These are phyloP conservation scores for Typha latifolia DNA, from an alignment of 176 grass and related monocot genomes.

Conservation along the genomic window DNA sequence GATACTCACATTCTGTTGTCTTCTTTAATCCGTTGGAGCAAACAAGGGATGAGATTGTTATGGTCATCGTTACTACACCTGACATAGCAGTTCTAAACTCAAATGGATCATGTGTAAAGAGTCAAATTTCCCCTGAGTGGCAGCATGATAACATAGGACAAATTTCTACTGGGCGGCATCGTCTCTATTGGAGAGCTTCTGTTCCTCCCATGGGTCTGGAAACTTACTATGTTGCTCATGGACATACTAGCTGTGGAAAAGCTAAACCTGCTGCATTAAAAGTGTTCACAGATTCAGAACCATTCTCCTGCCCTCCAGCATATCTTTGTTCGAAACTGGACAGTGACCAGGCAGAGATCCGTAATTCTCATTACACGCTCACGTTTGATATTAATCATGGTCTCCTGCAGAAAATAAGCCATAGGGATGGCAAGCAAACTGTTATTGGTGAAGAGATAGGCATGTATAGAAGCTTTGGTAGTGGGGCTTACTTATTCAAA, in stretches of 20 bases:
- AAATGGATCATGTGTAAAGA: conserved; percentile 76
- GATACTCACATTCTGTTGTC: conserved; percentile 41
- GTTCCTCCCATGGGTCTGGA: conserved; percentile 88
- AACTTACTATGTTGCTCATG: conserved; percentile 62
- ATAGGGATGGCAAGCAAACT: conserved; percentile 46
- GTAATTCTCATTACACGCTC: conserved; percentile 56
- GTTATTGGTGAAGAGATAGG: conserved; percentile 78
- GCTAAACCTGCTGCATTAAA: conserved; percentile 51
- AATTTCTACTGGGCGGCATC: conserved; percentile 48
- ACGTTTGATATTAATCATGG: conserved; percentile 72
- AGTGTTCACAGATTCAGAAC: conserved; percentile 35
- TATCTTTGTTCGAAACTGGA: conserved; percentile 78
- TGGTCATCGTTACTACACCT: conserved; percentile 59
- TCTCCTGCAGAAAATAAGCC: conserved; percentile 53
- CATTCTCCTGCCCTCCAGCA: conserved; percentile 73
- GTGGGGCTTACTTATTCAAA: conserved; percentile 96
- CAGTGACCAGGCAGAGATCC: conserved; percentile 50
- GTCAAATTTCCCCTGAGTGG: conserved; percentile 91
- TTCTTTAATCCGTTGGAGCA: conserved; percentile 89
- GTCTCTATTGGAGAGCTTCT: conserved; percentile 93
- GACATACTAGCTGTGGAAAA: conserved; percentile 52
- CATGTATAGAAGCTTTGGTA: conserved; percentile 76
- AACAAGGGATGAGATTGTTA: conserved; percentile 89
- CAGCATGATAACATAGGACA: conserved; percentile 40
- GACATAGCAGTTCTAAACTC: conserved; percentile 73